These are phyloP conservation scores for Pseudocercospora crystallina DNA, from an alignment of 2,329 filamentous ascomycete genomes.

Conservation along the genomic window DNA sequence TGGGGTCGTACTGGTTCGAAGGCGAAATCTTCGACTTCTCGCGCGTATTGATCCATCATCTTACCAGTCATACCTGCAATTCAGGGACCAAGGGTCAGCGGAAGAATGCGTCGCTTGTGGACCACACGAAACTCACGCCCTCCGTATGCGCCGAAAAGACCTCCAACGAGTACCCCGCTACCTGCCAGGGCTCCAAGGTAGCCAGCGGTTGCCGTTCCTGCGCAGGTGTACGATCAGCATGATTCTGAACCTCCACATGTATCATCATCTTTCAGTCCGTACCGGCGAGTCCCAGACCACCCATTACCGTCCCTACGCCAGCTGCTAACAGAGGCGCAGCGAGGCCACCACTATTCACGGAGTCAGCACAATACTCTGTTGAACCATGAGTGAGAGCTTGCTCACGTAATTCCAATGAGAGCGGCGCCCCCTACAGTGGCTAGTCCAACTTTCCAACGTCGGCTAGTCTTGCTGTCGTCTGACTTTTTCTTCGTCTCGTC, in stretches of 20 bases:
- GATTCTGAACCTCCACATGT: no score
- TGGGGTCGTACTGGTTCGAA: conserved; percentile 71
- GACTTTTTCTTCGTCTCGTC: conserved; percentile 71
- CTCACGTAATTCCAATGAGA: conserved; percentile 71
- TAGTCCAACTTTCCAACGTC: conserved; percentile 79
- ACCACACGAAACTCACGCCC: conserved; percentile 46
- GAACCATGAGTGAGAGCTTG: no score
- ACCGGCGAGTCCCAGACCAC: conserved; percentile 12
- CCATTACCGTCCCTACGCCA: conserved; percentile 68
- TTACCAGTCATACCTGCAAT: conserved; percentile 65
- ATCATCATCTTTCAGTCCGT: no score
- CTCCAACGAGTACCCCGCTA: conserved; percentile 75
- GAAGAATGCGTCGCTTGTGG: no score
- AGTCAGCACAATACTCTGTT: no score
- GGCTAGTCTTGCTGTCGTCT: conserved; percentile 63
- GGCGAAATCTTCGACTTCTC: conserved; percentile 84
- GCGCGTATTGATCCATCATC: conserved; percentile 84
- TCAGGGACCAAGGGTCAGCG: no score
- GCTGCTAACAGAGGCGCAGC: conserved; percentile 75
- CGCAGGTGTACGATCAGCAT: conserved; percentile 68
- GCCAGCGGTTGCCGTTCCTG: conserved; percentile 68
- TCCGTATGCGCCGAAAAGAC: conserved; percentile 89
- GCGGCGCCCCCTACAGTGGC: conserved; percentile 86
- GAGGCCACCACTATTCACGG: conserved; percentile 57
- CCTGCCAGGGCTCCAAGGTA: conserved; percentile 79